Base-by-base conservation (phyloP, 768 basidiomycete genomes). In the Tephrocybe sp. region DNA sequence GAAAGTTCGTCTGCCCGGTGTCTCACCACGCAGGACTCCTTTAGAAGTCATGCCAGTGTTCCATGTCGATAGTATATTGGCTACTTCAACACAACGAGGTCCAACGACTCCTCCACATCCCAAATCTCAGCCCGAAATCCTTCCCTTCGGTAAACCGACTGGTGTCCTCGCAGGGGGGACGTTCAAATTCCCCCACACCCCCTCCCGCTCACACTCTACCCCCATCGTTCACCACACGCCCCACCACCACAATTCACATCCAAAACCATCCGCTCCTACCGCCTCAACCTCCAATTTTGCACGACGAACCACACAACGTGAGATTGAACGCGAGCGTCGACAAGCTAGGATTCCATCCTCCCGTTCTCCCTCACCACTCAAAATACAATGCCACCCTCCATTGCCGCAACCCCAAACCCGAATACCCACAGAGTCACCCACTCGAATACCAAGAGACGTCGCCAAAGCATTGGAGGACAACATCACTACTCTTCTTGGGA, bases 401-500 rank as follows among this genome's bases (percentile, higher is more conserved):
- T 50, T 49, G 3, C 54, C n/a, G 26, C 53, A 42, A 23, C 23
- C 57, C 54, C 40, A 62, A 58, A 48, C 48, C 7, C 47, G 56
- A 2, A 49, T 62, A 37, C 51, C 59, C 23, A 71, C 70, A 11
- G 52, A 67, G 11, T 76, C 77, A 0, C 77, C 72, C 36, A 67
- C 73, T 21, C 75, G 75, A 46, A 72, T 81, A 25, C 72, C 75
- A 41, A 68, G 71, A 42, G 73, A 77, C 43, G 74, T 74, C 21
- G 71, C 83, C n/a, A 78, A 73, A 58, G 85, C 79, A 15, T 69
- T 90, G 18, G 80, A 87, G 55, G 84, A 88, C 56, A 86, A 81
- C 53, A 80, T 90, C 43, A 80, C 82, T 4, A 78, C 80, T 18
- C 65, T 90, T 49, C 70, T 91, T 14, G 88, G 88, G 8, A 91